phyloP scores from a whole-genome alignment of 176 grass and related monocot species.

The Musa schizocarpa region DNA sequence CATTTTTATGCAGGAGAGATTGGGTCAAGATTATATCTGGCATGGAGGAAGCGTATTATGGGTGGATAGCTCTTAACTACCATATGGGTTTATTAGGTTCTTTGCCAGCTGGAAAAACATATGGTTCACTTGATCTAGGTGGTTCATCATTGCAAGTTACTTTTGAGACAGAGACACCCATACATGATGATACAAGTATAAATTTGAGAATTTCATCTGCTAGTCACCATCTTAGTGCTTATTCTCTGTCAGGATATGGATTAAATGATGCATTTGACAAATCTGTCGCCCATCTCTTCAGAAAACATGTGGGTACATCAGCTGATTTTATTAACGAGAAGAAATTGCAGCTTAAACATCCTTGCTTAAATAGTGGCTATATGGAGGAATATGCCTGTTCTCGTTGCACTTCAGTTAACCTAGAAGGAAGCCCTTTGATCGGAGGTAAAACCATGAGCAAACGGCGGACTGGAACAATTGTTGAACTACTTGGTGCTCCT shows the following conservation, averaged over 20 bases:
- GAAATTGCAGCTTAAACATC: constrained; percentile 78
- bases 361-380: constrained; percentile 84
- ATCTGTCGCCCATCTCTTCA: constrained; percentile 78
- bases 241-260: constrained; percentile 95
- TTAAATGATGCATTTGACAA: constrained; percentile 98
- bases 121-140: constrained; percentile 91
- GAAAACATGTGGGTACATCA: constrained; percentile 28
- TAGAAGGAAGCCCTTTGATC: constrained; percentile 55
- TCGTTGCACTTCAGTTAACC: constrained; percentile 47
- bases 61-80: constrained; percentile 95
- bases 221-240: constrained; percentile 77
- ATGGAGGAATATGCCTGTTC: constrained; percentile 81
- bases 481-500: constrained; percentile 74
- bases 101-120: constrained; percentile 54
- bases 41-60: constrained; percentile 99
- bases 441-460: constrained; percentile 37
- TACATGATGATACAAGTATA: constrained; percentile 58
- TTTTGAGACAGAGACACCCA: constrained; percentile 64
- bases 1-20: constrained; percentile 84
- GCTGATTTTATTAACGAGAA: constrained; percentile 17
- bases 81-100: constrained; percentile 65
- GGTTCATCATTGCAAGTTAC: constrained; percentile 99
- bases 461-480: constrained; percentile 38
- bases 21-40: constrained; percentile 86
- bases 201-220: constrained; percentile 59